Conservation (phyloP, 73 alveolate genomes). For the Paramecium sexaurelia region DNA sequence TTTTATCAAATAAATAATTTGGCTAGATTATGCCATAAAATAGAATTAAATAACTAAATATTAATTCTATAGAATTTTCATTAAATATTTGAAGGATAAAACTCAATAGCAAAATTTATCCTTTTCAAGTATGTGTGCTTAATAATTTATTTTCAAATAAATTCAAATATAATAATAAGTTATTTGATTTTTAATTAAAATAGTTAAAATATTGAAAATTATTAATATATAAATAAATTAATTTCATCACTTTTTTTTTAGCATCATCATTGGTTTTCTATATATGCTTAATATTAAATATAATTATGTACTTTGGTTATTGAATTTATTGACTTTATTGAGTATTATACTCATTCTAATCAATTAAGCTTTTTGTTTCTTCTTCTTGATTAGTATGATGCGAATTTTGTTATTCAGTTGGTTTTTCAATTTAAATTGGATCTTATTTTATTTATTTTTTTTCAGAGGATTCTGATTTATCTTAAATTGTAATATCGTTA, state of each 20-base stretch:
- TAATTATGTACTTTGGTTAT: background rate
- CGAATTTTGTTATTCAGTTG: background rate
- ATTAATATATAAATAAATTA: background rate
- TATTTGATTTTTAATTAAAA: background rate
- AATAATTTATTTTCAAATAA: no score
- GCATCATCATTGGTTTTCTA: constrained; percentile 39
- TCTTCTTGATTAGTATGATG: background rate
- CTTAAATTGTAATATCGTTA: background rate
- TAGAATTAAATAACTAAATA: no score
- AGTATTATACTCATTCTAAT: background rate
- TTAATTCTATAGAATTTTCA: no score
- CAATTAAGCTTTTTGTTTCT: background rate
- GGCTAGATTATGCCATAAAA: no score
- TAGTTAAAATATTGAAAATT: background rate
- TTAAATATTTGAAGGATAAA: no score
- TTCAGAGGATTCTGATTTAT: background rate
- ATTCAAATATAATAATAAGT: no score
- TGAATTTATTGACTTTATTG: background rate
- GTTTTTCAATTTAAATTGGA: background rate
- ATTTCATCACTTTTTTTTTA: background rate
- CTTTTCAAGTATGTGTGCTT: no score
- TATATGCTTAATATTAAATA: background rate
- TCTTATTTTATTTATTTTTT: background rate
- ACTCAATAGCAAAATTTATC: no score
- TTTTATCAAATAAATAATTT: no score